Conservation (phyloP, 352 stramenopile species). For the Pythium grandisporangium region DNA sequence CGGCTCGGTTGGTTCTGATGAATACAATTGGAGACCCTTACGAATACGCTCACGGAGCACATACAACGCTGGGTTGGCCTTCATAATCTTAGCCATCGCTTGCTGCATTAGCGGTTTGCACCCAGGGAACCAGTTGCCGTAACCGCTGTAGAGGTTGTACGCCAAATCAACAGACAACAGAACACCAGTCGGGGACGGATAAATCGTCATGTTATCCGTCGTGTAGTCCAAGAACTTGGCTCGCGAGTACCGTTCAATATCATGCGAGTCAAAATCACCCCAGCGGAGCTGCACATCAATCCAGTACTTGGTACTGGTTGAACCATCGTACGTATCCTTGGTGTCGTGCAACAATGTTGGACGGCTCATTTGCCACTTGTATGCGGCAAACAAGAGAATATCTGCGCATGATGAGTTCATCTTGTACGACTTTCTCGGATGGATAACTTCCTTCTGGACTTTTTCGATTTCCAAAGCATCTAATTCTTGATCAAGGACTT, state of each 20-base stretch:
- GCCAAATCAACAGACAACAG: slow-evolving; percentile 97
- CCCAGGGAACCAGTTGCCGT: slow-evolving; percentile 99
- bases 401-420: slow-evolving; percentile 99
- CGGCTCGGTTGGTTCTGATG: slow-evolving; percentile 98
- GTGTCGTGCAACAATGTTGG: slow-evolving; percentile 85
- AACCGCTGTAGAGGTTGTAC: slow-evolving; percentile 99
- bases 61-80: slow-evolving; percentile 99
- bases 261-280: slow-evolving; percentile 99
- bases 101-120: slow-evolving; percentile 99
- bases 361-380: slow-evolving; percentile 96
- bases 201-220: slow-evolving; percentile 99
- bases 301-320: slow-evolving; percentile 98
- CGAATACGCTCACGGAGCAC: slow-evolving; percentile 99
- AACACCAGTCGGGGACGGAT: slow-evolving; percentile 98
- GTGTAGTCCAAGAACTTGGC: slow-evolving; percentile 99
- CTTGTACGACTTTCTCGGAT: slow-evolving; percentile 99
- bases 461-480: slow-evolving; percentile 99
- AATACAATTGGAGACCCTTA: slow-evolving; percentile 99
- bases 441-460: slow-evolving; percentile 99
- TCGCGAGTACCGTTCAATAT: slow-evolving; percentile 98
- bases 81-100: slow-evolving; percentile 99
- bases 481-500: slow-evolving; percentile 99
- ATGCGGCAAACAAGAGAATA: slow-evolving; percentile 97
- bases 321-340: slow-evolving; percentile 97
- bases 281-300: slow-evolving; percentile 99